A percentile compares a stretch with the other conserved stretches of the same genome.
Conservation (phyloP, 2,329 filamentous ascomycete species). For the Alternaria metachromatica region DNA sequence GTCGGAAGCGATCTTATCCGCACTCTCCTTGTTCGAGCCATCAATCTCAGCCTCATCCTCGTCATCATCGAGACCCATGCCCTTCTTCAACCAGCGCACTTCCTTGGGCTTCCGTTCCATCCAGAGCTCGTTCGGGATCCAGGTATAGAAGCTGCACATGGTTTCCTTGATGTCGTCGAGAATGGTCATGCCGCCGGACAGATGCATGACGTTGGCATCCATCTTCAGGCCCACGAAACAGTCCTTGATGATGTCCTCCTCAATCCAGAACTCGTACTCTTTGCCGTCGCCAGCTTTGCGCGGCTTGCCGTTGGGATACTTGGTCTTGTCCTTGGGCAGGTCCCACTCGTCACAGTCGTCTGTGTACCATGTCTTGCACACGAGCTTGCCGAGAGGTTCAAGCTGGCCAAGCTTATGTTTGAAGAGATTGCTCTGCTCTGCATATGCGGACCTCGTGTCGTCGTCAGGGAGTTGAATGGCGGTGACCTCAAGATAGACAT, state of each 20-base stretch:
- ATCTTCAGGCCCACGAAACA: constrained; percentile 66
- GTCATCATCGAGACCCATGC: constrained; percentile 24
- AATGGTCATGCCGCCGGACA: constrained; percentile 36
- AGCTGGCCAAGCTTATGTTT: constrained; percentile 52
- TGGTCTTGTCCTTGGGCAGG: constrained; percentile 40
- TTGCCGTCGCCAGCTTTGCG: constrained; percentile 40
- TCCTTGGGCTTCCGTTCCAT: constrained; percentile 39
- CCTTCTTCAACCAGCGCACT: constrained; percentile 33
- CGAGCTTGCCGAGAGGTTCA: constrained; percentile 60
- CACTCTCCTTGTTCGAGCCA: constrained; percentile 6
- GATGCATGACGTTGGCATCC: constrained; percentile 38
- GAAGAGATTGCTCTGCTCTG: constrained; percentile 37
- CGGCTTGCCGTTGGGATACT: constrained; percentile 32
- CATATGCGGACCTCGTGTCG: constrained; percentile 56
- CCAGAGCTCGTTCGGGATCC: constrained; percentile 53
- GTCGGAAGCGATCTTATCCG: constrained; percentile 16
- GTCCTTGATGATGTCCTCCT: constrained; percentile 64
- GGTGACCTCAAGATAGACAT: constrained; percentile 49
- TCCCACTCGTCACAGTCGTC: constrained; percentile 50
- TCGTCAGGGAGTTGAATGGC: constrained; percentile 58
- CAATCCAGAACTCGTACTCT: constrained; percentile 68
- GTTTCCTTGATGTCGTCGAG: constrained; percentile 49
- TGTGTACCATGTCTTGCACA: constrained; percentile 59
- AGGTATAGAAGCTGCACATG: constrained; percentile 54
- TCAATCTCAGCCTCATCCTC: constrained; percentile 16